A percentile compares a stretch with the other conserved stretches of the same genome.
Conservation (phyloP, 805 yeast species). For the Sugiyamaella lignohabitans region DNA sequence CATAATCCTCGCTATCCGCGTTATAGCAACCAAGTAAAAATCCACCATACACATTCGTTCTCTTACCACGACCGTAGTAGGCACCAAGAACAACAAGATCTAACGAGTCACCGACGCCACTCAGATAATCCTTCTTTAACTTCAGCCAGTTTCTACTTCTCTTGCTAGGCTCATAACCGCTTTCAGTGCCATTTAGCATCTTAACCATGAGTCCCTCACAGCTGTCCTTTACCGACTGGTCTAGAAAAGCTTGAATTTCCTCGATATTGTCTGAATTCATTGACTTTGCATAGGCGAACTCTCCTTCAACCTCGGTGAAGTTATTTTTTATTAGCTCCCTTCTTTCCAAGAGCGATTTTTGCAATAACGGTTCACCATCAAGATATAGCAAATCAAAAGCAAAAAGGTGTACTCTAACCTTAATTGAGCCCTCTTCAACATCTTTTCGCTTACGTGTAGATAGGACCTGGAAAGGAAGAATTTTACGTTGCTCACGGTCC, state of each 20-base stretch:
- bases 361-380: conserved; percentile 66
- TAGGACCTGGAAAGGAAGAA: conserved; percentile 86
- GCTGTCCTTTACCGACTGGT: conserved; percentile 78
- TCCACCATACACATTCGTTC: conserved; percentile 95
- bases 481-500: conserved; percentile 72
- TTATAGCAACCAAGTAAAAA: conserved; percentile 86
- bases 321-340: conserved; percentile 52
- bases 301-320: conserved; percentile 60
- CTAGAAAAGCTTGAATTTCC: conserved; percentile 77
- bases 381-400: conserved; percentile 80
- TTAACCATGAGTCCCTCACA: conserved; percentile 98
- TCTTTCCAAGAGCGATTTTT: conserved; percentile 62
- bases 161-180: conserved; percentile 88
- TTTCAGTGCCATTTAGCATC: conserved; percentile 71
- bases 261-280: conserved; percentile 62
- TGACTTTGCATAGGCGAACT: conserved; percentile 71
- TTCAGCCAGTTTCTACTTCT: conserved; percentile 94
- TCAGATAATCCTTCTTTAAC: conserved; percentile 87
- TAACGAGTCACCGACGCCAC: conserved; percentile 92
- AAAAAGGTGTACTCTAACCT: conserved; percentile 85
- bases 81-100: conserved; percentile 94
- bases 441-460: conserved; percentile 93
- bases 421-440: conserved; percentile 79
- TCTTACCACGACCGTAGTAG: conserved; percentile 85
- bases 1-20: conserved; percentile 85